A percentile compares a stretch with the other conserved stretches of the same genome.
phyloP scores from a whole-genome alignment of 768 basidiomycete genomes.

The Neoboletus brunneissimus region DNA sequence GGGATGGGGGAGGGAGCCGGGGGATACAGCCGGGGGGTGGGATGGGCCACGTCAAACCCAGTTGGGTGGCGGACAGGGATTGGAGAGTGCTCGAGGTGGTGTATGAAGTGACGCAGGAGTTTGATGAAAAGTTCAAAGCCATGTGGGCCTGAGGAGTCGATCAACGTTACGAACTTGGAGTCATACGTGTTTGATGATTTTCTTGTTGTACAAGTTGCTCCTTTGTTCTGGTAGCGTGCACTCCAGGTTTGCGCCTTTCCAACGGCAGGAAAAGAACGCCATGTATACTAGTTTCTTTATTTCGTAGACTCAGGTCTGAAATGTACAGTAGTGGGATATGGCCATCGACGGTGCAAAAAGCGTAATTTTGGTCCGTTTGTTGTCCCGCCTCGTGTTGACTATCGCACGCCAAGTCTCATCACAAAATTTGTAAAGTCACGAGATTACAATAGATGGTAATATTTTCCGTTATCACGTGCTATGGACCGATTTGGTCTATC shows the following conservation, averaged over 20 bases:
- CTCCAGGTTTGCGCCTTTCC: neutral
- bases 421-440: too few species aligned
- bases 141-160: slow-evolving; percentile 53
- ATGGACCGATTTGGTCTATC: too few species aligned
- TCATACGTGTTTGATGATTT: neutral
- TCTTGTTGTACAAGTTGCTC: neutral
- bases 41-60: slow-evolving; percentile 27
- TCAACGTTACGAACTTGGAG: neutral
- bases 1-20: slow-evolving; percentile 17
- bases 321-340: too few species aligned
- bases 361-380: too few species aligned
- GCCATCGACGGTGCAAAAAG: too few species aligned
- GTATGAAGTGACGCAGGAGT: slow-evolving; percentile 42
- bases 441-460: too few species aligned
- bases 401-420: too few species aligned
- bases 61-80: slow-evolving; percentile 42
- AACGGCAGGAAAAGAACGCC: neutral
- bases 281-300: neutral
- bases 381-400: too few species aligned
- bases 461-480: too few species aligned
- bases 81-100: slow-evolving; percentile 58
- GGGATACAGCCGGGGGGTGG: neutral
- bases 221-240: neutral
- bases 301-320: too few species aligned
- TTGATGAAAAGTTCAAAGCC: slow-evolving; percentile 55